Evolutionary conservation across 805 yeast species (phyloP), one percentile per base, ranked within the genome.

Genomic region (Myxozyma nipponensis): DNA sequence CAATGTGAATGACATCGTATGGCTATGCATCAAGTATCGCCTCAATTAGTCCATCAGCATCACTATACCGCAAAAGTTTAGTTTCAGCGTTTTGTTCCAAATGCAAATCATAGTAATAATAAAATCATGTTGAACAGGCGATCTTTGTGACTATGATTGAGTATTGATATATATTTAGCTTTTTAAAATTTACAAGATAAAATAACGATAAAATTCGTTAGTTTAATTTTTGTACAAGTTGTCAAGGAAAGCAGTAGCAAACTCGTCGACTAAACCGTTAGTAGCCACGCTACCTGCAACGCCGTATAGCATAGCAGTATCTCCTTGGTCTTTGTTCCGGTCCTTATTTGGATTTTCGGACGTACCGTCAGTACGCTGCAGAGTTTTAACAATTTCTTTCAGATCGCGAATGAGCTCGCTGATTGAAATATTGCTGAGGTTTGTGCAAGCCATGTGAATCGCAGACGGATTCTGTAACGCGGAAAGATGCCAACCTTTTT

Each of bases 281-380:
- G 96, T 88, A 50, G 78, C 72, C 21, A 93, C 79, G 62, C 93
- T 86, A 5, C 96, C 97, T 1, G 98, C 98, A 42, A 91, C 95
- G 59, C 98, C 98, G 63, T 91, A 91, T 40, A 91, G 65, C 2
- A 93, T 95, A 15, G 95, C 93, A 1, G 96, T 87, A 19, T 79
- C 77, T 7, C 73, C 73, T 35, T 43, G 40, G 26, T 44, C 39
- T 39, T 40, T 44, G 39, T 46, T 50, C 7, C 36, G 40, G 7
- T 50, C 54, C 10, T 19, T 22, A n/a, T n/a, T n/a, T n/a, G n/a
- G n/a, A n/a, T n/a, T n/a, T 10, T 18, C 52, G 19, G 30, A 2
- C 4, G 25, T 34, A 10, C 13, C 25, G 21, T 7, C 38, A 7
- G 32, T 28, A 7, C 15, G 38, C 6, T 18, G 15, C 22, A 19